Conservation (phyloP, 2,329 filamentous ascomycete species). For the Metarhizium anisopliae region DNA sequence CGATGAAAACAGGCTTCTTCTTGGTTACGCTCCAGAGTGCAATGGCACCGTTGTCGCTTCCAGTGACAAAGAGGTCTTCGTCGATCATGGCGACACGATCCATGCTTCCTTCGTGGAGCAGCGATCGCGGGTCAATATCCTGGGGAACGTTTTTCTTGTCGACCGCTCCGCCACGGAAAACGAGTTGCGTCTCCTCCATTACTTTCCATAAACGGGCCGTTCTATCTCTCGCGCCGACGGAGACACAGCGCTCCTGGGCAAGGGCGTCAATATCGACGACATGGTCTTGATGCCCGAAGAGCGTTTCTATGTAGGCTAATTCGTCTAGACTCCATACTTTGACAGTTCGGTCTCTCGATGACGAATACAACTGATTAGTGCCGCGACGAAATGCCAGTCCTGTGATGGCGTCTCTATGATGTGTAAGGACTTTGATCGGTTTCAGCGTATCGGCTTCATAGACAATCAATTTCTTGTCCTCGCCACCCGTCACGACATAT, state of each 20-base stretch:
- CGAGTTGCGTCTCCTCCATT: slow-evolving; percentile 86
- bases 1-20: slow-evolving; percentile 84
- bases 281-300: slow-evolving; percentile 92
- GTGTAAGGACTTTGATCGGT: slow-evolving; percentile 75
- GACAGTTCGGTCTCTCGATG: slow-evolving; percentile 83
- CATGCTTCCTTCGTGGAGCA: slow-evolving; percentile 73
- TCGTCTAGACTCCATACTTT: slow-evolving; percentile 94
- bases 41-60: slow-evolving; percentile 81
- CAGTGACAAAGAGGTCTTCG: slow-evolving; percentile 83
- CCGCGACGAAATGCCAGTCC: slow-evolving; percentile 77
- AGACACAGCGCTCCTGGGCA: slow-evolving; percentile 80
- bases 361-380: slow-evolving; percentile 87
- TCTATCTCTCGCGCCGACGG: slow-evolving; percentile 81
- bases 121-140: slow-evolving; percentile 38
- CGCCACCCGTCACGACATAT: slow-evolving; percentile 83
- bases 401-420: slow-evolving; percentile 83
- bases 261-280: slow-evolving; percentile 78
- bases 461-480: slow-evolving; percentile 75
- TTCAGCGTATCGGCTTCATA: slow-evolving; percentile 76
- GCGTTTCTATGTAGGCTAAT: slow-evolving; percentile 86
- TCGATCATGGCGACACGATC: slow-evolving; percentile 88
- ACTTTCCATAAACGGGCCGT: slow-evolving; percentile 95
- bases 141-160: slow-evolving; percentile 43
- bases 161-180: slow-evolving; percentile 77
- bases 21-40: slow-evolving; percentile 84